Evolutionary conservation across 2,329 filamentous ascomycete genomes (phyloP).

Genomic region (Exophiala dermatitidis): DNA sequence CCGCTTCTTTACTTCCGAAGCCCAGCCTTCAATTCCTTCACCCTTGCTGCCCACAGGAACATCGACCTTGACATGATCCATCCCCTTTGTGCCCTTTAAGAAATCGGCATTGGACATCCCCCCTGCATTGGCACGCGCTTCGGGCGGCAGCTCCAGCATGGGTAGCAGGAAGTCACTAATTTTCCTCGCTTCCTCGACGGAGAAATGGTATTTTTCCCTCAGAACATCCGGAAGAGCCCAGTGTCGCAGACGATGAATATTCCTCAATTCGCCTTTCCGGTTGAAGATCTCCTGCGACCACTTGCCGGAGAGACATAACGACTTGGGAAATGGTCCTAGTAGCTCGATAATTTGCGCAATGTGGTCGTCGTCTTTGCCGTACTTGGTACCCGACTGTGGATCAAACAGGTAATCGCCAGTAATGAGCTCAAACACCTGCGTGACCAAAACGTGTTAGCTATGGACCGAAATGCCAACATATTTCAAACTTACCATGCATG

Average conservation of each 20-base stretch:
- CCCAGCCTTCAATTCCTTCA: constrained; percentile 92
- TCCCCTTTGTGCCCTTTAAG: constrained; percentile 77
- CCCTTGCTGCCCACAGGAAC: constrained; percentile 74
- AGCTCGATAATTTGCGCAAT: constrained; percentile 98
- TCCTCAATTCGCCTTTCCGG: constrained; percentile 89
- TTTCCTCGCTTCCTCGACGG: constrained; percentile 68
- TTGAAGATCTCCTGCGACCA: constrained; percentile 99
- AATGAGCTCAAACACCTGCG: constrained; percentile 88
- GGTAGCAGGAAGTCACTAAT: constrained; percentile 78
- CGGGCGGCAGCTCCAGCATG: constrained; percentile 83
- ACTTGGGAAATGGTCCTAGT: constrained; percentile 86
- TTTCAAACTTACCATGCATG: constrained; percentile 70
- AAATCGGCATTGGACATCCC: constrained; percentile 85
- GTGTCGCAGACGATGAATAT: constrained; percentile 91
- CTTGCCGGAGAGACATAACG: constrained; percentile 83
- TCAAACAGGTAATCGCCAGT: constrained; percentile 98
- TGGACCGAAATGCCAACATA: background rate
- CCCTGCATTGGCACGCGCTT: constrained; percentile 86
- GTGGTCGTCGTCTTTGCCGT: constrained; percentile 98
- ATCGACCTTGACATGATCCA: constrained; percentile 70
- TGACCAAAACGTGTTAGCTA: background rate
- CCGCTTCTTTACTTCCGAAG: constrained; percentile 77
- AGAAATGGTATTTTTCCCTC: constrained; percentile 94
- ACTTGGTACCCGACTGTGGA: constrained; percentile 95
- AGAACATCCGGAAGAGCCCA: constrained; percentile 93